A percentile compares a stretch with the other conserved stretches of the same genome.
phyloP scores from a whole-genome alignment of 306 rosid species.

The Prunus kanzakura region DNA sequence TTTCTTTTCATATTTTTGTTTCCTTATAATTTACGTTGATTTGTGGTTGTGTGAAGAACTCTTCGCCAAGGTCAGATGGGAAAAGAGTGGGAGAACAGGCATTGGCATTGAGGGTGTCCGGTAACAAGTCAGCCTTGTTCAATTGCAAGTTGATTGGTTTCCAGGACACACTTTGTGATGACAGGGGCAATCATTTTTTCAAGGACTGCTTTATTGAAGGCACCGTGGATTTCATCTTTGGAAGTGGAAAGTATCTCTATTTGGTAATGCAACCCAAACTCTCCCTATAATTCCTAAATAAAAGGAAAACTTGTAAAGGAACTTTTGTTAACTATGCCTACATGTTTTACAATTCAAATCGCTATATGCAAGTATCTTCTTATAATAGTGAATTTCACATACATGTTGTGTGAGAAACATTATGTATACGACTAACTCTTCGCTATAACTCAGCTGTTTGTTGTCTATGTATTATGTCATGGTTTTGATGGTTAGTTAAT shows the following conservation, averaged over 20 bases:
- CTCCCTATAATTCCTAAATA: neutral
- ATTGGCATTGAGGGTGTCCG: constrained; percentile 39
- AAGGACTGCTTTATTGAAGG: constrained; percentile 48
- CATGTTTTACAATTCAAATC: neutral
- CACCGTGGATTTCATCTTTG: constrained; percentile 37
- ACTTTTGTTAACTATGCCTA: no score
- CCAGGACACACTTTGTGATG: constrained; percentile 55
- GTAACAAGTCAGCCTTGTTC: constrained; percentile 30
- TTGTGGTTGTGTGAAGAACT: constrained; percentile 24
- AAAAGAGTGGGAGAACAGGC: constrained; percentile 33
- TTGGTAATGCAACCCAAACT: constrained; percentile 22
- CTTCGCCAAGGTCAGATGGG: constrained; percentile 34
- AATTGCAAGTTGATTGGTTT: constrained; percentile 39
- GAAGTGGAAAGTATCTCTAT: constrained; percentile 41
- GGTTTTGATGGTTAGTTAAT: neutral
- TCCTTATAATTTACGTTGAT: neutral
- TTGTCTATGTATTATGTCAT: neutral
- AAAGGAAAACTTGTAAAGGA: neutral
- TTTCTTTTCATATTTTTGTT: neutral
- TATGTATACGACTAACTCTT: neutral
- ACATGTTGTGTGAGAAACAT: neutral
- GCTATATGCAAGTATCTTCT: neutral
- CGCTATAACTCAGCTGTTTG: neutral
- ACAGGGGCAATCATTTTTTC: constrained; percentile 37
- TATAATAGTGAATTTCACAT: neutral